Evolutionary conservation across 2,329 filamentous ascomycete genomes (phyloP).

Genomic region (Taxawa tesnikishii): DNA sequence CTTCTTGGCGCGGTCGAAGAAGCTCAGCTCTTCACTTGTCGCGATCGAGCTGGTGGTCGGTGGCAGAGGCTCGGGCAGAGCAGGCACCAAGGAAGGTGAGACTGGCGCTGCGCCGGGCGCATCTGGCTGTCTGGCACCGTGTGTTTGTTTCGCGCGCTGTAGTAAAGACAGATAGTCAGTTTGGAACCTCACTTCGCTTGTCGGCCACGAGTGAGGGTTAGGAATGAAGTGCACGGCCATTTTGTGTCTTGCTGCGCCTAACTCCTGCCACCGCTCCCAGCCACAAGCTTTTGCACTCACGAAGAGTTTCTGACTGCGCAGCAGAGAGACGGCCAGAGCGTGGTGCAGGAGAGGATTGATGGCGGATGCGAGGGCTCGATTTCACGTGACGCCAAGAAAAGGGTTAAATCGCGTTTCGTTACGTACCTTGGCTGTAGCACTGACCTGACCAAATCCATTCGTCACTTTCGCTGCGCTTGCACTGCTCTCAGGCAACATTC

Average conservation of each 20-base stretch:
- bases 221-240: no score
- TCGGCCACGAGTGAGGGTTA: no score
- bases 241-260: no score
- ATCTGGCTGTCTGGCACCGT: slow-evolving; percentile 47
- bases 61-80: slow-evolving; percentile 75
- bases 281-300: no score
- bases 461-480: slow-evolving; percentile 2
- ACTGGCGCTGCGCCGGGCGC: slow-evolving; percentile 48
- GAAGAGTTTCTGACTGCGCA: no score
- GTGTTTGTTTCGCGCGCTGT: slow-evolving; percentile 64
- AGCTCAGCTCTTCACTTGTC: slow-evolving; percentile 72
- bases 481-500: slow-evolving; percentile 3
- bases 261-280: no score
- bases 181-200: no score
- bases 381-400: no score
- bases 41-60: slow-evolving; percentile 63
- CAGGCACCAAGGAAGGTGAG: slow-evolving; percentile 78
- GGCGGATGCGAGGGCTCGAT: no score
- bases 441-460: slow-evolving; percentile 4
- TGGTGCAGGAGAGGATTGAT: no score
- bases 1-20: slow-evolving; percentile 96
- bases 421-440: slow-evolving; percentile 11
- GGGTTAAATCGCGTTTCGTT: no score
- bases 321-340: no score
- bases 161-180: slow-evolving; percentile 14